phyloP scores from a whole-genome alignment of 176 grass and related monocot genomes.

The Aechmea fasciata region DNA sequence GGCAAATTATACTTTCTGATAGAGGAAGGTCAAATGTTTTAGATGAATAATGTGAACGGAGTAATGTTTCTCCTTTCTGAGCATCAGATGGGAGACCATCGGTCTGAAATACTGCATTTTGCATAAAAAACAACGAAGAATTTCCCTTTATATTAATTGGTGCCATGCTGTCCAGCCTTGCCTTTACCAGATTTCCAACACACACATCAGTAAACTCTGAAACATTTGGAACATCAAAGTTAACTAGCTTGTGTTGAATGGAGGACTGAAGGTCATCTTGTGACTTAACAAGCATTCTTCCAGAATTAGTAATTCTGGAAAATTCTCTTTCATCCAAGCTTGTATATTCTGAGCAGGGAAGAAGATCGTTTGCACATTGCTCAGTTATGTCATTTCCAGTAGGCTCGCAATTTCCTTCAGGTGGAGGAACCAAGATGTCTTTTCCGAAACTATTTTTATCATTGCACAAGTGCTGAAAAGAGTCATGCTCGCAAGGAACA shows the following conservation, averaged over 20 bases:
- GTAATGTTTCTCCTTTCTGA: constrained; percentile 11
- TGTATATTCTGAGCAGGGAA: not conserved
- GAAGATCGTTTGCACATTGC: constrained; percentile 9
- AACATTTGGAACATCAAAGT: constrained; percentile 14
- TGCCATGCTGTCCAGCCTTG: no score
- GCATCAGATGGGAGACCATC: not conserved
- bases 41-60: constrained; percentile 8
- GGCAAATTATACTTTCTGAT: constrained; percentile 33
- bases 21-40: constrained; percentile 14
- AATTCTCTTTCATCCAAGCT: constrained; percentile 7
- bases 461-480: constrained; percentile 17
- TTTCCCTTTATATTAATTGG: constrained; percentile 1
- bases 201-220: not conserved
- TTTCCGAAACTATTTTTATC: constrained; percentile 15
- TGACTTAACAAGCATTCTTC: not conserved
- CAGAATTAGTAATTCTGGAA: constrained; percentile 1
- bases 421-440: constrained; percentile 20
- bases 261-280: not conserved
- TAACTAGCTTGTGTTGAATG: not conserved
- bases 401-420: constrained; percentile 8
- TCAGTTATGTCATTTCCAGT: constrained; percentile 13
- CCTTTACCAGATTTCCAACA: constrained; percentile 1
- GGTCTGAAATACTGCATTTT: constrained; percentile 1
- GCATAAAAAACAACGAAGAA: constrained; percentile 14
- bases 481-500: not conserved